Evolutionary conservation across 352 stramenopile species (phyloP).

Genomic region (Phytophthora sp.): DNA sequence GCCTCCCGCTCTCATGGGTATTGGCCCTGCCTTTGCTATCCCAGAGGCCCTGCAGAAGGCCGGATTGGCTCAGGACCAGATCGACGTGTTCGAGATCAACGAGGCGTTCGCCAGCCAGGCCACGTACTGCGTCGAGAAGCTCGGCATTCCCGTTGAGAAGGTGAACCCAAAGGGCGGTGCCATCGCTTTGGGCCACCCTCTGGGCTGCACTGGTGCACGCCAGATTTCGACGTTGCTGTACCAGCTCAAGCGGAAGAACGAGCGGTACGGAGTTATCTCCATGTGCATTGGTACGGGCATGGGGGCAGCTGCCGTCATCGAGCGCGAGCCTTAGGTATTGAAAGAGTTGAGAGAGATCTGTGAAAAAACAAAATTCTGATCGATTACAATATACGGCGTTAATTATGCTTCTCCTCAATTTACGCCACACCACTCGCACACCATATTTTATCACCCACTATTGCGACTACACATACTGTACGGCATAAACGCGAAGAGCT

Average conservation of each 20-base stretch:
- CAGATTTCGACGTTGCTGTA: constrained; percentile 92
- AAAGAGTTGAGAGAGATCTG: constrained; percentile 16
- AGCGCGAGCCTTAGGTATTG: constrained; percentile 61
- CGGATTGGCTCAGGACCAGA: constrained; percentile 68
- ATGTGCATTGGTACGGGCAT: constrained; percentile 97
- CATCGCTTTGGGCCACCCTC: constrained; percentile 90
- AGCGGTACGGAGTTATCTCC: constrained; percentile 89
- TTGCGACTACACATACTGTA: too few relatives aligned
- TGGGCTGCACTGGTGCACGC: constrained; percentile 90
- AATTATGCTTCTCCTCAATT: too few relatives aligned
- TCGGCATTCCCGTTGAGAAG: constrained; percentile 79
- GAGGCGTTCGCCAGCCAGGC: constrained; percentile 92
- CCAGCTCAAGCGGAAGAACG: constrained; percentile 89
- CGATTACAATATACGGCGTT: too few relatives aligned
- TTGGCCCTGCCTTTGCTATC: constrained; percentile 85
- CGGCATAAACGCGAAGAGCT: too few relatives aligned
- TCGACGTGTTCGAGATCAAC: constrained; percentile 94
- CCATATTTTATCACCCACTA: too few relatives aligned
- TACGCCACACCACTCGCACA: too few relatives aligned
- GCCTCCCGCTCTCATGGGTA: constrained; percentile 88
- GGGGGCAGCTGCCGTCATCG: constrained; percentile 93
- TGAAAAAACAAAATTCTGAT: constrained; percentile 26
- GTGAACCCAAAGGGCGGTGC: constrained; percentile 92
- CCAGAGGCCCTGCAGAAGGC: constrained; percentile 78
- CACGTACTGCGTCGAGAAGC: constrained; percentile 81